Base-by-base conservation (phyloP, 495 filamentous ascomycete species). In the Tuber melanosporum region DNA sequence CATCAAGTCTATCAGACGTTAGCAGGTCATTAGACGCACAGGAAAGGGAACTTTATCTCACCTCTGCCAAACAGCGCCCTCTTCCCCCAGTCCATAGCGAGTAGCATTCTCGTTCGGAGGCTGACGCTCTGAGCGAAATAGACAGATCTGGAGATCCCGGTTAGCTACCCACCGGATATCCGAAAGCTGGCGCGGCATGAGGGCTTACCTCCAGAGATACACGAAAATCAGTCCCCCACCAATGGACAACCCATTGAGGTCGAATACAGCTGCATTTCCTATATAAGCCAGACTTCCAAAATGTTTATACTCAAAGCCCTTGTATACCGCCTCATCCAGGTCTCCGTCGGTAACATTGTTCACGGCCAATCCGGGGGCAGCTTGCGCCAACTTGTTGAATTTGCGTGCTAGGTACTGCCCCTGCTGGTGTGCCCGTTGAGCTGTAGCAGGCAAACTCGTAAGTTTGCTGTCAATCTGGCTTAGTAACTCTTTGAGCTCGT, bases 51-150 rank as follows among this genome's bases (percentile, higher is more conserved):
- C 66, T 49, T 19, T 41, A 77, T 86, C 91, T 88, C 85, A 97
- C 95, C 95, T 91, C 96, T 89, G 81, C 96, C 96, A 86, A 99
- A 99, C 26, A 99, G 83, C 20, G 93, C 91, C 84, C 96, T 88
- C 89, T 98, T 99, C 15, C 88, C 90, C 96, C 96, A 99, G 85
- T 99, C 96, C 96, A 99, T 98, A 0, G 94, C 94, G 87, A 99
- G 85, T 84, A 99, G 85, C 79, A 93, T 87, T 74, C 95, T 88
- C 69, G 96, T 99, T 82, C 96, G 86, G 71, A 97, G 88, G 83
- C 94, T 97, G 66, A 99, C 96, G 85, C 94, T 97, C 88, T 99
- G 93, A 32, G 96, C 94, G 85, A 99, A 98, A 85, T 99, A 99
- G 46, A 98, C 91, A 80, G 93, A 95, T 74, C 81, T 66, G 26